Base-by-base conservation (phyloP, 2,329 filamentous ascomycete genomes). In the Diaporthe sp. region DNA sequence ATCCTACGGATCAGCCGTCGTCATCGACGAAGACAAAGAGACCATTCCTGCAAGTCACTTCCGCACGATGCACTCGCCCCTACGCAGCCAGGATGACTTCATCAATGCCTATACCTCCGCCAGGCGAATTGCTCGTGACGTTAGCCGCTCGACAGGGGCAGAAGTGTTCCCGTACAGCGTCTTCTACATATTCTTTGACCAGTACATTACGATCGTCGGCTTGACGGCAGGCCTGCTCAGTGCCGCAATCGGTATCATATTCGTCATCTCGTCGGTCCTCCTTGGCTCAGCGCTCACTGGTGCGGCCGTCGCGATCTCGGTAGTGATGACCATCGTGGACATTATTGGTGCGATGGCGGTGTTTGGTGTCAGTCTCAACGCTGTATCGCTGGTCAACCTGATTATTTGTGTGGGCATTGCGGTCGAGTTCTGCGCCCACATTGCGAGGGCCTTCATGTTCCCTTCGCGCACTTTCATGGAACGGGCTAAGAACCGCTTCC, bases 101-200 rank as follows among this genome's bases (percentile, higher is more conserved):
- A 99, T 99, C 84, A 89, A 92, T 39, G 95, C 97, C 0, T 98
- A 98, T 83, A 92, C 93, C 7, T 92, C 96, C 1, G 97, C 97
- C 4, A 94, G 96, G 25, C 94, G 97, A 76, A 98, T 99, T 77
- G 92, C 96, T 0, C 86, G 92, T 17, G 93, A 94, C 39, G 92
- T 99, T 71, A 93, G 90, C 19, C 85, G 90, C 72, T 88, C 90
- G 71, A 96, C 95, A 6, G 90, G 92, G 7, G 91, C 94, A 31
- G 92, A 97, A 34, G 93, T 99, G 4, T 99, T 99, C 88, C 95
- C 97, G 0, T 99, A 99, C 86, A 97, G 95, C 79, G 93, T 98
- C 76, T 98, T 98, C 84, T 99, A 99, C 87, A 96, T 99, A 83
- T 99, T 98, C 90, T 99, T 99, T 83, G 97, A 99, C 82, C 97